Evolutionary conservation across 106 monocot genomes (phyloP), one percentile per base, ranked within the genome.

Genomic region (Dactylorhiza incarnata): DNA sequence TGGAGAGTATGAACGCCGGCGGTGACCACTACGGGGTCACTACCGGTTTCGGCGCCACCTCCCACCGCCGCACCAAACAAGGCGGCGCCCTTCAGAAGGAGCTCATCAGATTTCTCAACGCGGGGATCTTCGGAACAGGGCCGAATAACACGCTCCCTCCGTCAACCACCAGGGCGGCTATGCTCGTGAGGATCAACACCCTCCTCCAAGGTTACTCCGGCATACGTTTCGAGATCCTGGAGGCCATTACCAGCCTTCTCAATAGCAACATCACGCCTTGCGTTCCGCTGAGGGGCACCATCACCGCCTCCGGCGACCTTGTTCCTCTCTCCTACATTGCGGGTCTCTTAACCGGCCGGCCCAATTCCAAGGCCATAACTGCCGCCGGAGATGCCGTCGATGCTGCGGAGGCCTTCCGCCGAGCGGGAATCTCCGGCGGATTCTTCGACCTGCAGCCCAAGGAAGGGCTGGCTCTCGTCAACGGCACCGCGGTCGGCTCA

Each of bases 401-500:
- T 26, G 89, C 96, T 3, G 55, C 74, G 0, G 91, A 96, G 78
- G 93, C 91, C 5, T 89, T 96, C 77, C 62, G 59, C 47, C 85
- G 79, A 2, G 90, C 96, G 55, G 91, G 91, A 2, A 87, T 96
- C 48, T 25, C 79, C 14, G 63, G 75, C 43, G 85, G 86, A 16
- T 97, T 97, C 89, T 96, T 96, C 72, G 91, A 96, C 48, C 81
- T 96, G 59, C 93, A 94, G 76, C 93, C 96, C 12, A 97, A 97
- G 81, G 96, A 97, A 54, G 96, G 93, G 12, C 89, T 97, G 4
- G 96, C 96, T 2, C 70, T 97, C 1, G 96, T 97, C 58, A 97
- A 97, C 73, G 96, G 96, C 76, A 97, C 96, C 4, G 93, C 96
- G 6, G 96, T 97, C 2, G 96, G 96, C 17, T 97, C 96, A 0